phyloP scores from a whole-genome alignment of 2,329 filamentous ascomycete species.

The Aureobasidium leucospermi region DNA sequence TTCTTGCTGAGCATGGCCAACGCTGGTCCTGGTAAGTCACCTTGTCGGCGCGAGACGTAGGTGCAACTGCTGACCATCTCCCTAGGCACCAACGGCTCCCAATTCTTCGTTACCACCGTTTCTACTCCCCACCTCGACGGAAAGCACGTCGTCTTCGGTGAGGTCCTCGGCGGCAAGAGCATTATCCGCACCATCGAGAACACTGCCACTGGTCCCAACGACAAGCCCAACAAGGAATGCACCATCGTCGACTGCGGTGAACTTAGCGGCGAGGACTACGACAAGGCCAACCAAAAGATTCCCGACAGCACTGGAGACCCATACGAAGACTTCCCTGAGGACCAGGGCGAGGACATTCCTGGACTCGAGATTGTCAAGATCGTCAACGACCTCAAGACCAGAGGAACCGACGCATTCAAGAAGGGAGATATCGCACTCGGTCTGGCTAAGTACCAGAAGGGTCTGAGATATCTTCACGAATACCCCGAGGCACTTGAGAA shows the following conservation, averaged over 20 bases:
- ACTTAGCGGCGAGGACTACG: constrained; percentile 64
- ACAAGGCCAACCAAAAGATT: constrained; percentile 57
- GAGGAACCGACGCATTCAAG: constrained; percentile 91
- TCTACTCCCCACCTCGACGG: constrained; percentile 88
- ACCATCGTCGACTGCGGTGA: constrained; percentile 78
- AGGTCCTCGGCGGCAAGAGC: constrained; percentile 88
- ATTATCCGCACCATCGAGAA: constrained; percentile 87
- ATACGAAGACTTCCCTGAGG: constrained; percentile 94
- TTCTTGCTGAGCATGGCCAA: constrained; percentile 98
- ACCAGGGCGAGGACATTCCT: constrained; percentile 60
- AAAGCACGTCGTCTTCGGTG: constrained; percentile 96
- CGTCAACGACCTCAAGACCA: constrained; percentile 78
- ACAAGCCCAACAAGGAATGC: constrained; percentile 70
- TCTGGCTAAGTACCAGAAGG: constrained; percentile 92
- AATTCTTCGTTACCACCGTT: constrained; percentile 97
- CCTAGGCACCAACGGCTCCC: constrained; percentile 85
- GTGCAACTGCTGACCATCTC: background rate
- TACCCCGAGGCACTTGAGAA: constrained; percentile 63
- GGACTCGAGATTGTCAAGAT: constrained; percentile 68
- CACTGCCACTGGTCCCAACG: constrained; percentile 61
- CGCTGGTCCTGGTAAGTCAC: constrained; percentile 68
- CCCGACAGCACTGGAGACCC: constrained; percentile 79
- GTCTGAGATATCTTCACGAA: constrained; percentile 78
- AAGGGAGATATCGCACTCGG: constrained; percentile 60
- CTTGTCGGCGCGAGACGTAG: constrained; percentile 12